Evolutionary conservation across 257 asterid genomes (phyloP), one percentile per base, ranked within the genome.

Genomic region (Gentiana dahurica): DNA sequence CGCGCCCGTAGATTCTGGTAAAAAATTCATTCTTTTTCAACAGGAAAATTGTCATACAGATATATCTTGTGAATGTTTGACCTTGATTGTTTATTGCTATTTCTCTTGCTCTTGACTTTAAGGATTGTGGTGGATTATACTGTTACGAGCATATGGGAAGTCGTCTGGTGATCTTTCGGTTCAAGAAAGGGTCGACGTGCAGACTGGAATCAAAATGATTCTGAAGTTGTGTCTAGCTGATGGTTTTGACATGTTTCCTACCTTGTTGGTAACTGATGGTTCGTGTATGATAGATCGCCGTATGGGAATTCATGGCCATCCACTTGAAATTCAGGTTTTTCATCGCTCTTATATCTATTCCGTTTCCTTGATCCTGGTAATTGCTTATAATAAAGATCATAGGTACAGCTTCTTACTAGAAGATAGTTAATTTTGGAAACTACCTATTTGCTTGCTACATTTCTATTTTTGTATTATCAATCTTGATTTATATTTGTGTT

Each of bases 261-360:
- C 90, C 67, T 65, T 85, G 59, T 61, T 85, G 66, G 94, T 85
- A 34, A 85, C 94, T 5, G 94, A 85, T 49, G 91, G 94, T 34
- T 81, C 94, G 8, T 85, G 95, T 75, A 85, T 85, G 95, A 85
- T 85, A 54, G 95, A 85, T 74, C 95, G 95, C 9, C 92, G 95
- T 57, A 80, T 85, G 95, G 95, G 95, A 34, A 82, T 85, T 51
- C 95, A 85, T 68, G 95, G 95, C 51, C 95, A 85, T 66, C 95
- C 95, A 8, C 82, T 85, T 13, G 95, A 85, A 71, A 85, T 85
- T 68, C 92, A 85, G 94, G 94, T 80, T 35, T 45, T 53, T 48
- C 41, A 13, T 50, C 36, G 32, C 34, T 32, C 36, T 8, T 58
- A 48, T 47, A 24, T 49, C 7, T 8, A 12, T 9, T 6, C 36